Evolutionary conservation across 176 grass and related monocot genomes (phyloP).

Genomic region (Puccinellia tenuiflora): DNA sequence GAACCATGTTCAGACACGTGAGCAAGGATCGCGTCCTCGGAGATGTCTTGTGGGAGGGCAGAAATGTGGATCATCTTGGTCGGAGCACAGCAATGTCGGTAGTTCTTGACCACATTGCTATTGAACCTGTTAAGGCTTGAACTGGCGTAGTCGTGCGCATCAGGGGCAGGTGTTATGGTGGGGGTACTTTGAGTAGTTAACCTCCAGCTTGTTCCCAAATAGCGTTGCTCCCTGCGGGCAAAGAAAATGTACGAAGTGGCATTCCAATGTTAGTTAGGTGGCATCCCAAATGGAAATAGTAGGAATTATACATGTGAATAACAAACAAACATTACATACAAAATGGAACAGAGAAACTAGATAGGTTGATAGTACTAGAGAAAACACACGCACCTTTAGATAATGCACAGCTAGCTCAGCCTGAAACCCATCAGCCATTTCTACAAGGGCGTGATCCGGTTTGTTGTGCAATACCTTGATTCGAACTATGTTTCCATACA

Average conservation of each 20-base stretch:
- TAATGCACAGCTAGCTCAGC: constrained; percentile 88
- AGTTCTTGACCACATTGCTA: constrained; percentile 84
- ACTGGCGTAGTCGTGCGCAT: constrained; percentile 59
- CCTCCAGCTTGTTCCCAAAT: constrained; percentile 79
- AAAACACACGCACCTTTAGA: constrained; percentile 51
- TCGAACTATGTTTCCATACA: constrained; percentile 93
- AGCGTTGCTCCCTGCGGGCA: constrained; percentile 50
- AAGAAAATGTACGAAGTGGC: not conserved
- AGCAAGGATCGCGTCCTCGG: constrained; percentile 48
- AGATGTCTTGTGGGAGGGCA: constrained; percentile 71
- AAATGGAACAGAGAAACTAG: constrained; percentile 10
- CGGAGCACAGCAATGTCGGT: constrained; percentile 78
- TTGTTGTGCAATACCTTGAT: constrained; percentile 88
- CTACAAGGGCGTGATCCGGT: constrained; percentile 88
- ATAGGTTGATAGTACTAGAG: not conserved
- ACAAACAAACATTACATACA: not conserved
- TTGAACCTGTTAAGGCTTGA: constrained; percentile 83
- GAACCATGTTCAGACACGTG: constrained; percentile 72
- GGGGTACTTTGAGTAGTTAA: constrained; percentile 88
- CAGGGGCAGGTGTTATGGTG: constrained; percentile 64
- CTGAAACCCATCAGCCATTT: constrained; percentile 90
- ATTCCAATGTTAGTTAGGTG: not conserved
- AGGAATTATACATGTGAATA: not conserved
- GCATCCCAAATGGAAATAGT: not conserved
- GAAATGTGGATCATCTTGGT: constrained; percentile 96